These are phyloP conservation scores for Corymbia citriodora DNA, from an alignment of 441 rosid species.

Conservation along the genomic window DNA sequence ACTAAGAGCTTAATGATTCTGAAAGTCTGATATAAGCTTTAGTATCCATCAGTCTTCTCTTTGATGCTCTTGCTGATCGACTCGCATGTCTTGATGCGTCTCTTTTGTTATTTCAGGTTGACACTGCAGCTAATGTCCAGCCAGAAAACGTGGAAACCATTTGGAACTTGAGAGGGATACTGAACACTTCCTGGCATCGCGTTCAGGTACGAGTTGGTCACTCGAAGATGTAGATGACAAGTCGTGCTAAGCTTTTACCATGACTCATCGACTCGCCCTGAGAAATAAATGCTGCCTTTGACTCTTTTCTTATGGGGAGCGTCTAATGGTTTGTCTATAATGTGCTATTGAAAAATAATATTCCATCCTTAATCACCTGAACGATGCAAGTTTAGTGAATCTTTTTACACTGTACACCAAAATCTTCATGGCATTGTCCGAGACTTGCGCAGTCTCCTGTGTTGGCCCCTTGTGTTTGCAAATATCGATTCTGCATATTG, in stretches of 20 bases:
- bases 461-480: neutral
- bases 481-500: neutral
- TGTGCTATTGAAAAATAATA: neutral
- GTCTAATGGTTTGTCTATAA: neutral
- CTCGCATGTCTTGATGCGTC: neutral
- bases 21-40: neutral
- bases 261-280: neutral
- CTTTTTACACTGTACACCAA: neutral
- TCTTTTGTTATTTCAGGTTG: slow-evolving; percentile 45
- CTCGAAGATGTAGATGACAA: slow-evolving; percentile 50
- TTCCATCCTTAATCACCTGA: neutral
- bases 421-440: neutral
- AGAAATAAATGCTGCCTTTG: neutral
- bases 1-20: neutral
- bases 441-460: neutral
- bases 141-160: slow-evolving; percentile 80
- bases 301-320: neutral
- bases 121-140: slow-evolving; percentile 92
- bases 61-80: neutral
- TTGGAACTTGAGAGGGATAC: slow-evolving; percentile 94
- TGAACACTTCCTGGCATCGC: slow-evolving; percentile 95
- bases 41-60: neutral
- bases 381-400: neutral
- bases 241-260: neutral
- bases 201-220: slow-evolving; percentile 73